phyloP scores from a whole-genome alignment of 2,329 filamentous ascomycete species.

The Chaetothyriales sp. region DNA sequence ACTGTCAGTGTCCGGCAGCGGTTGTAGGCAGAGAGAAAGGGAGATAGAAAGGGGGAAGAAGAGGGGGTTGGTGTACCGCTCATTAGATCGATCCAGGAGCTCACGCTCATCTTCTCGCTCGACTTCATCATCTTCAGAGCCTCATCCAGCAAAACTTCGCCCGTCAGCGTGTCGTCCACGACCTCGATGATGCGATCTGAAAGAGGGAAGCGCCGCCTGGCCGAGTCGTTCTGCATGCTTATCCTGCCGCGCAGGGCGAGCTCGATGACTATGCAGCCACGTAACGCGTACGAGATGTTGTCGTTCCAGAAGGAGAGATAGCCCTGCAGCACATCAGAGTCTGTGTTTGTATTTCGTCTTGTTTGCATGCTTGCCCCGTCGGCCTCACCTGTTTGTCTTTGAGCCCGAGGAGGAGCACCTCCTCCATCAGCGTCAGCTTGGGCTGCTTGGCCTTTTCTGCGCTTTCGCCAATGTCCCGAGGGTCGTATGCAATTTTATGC shows the following conservation, averaged over 20 bases:
- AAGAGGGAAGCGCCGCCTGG: conserved; percentile 77
- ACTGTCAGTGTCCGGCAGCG: not conserved
- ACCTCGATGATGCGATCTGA: conserved; percentile 93
- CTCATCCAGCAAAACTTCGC: conserved; percentile 93
- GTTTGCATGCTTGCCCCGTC: not conserved
- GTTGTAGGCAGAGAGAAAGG: not conserved
- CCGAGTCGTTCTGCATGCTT: conserved; percentile 95
- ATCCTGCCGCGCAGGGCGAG: conserved; percentile 89
- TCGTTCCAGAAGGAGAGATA: conserved; percentile 99
- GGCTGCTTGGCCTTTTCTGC: conserved; percentile 94
- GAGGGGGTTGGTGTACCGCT: conserved; percentile 50
- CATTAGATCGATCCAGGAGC: conserved; percentile 97
- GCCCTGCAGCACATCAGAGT: conserved; percentile 41
- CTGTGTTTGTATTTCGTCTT: not conserved
- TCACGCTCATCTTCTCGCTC: conserved; percentile 99
- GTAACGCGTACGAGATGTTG: conserved; percentile 95
- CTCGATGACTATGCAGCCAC: conserved; percentile 96
- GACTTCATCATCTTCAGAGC: conserved; percentile 99
- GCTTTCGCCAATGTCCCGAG: conserved; percentile 91
- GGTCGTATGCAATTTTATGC: conserved; percentile 97
- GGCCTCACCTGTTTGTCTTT: conserved; percentile 89
- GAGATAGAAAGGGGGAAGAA: conserved; percentile 2
- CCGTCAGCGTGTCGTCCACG: conserved; percentile 87
- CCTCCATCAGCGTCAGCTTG: conserved; percentile 97
- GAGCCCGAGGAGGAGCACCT: conserved; percentile 81